Conservation (phyloP, 164 flowering plant species). For the Litsea cubeba region DNA sequence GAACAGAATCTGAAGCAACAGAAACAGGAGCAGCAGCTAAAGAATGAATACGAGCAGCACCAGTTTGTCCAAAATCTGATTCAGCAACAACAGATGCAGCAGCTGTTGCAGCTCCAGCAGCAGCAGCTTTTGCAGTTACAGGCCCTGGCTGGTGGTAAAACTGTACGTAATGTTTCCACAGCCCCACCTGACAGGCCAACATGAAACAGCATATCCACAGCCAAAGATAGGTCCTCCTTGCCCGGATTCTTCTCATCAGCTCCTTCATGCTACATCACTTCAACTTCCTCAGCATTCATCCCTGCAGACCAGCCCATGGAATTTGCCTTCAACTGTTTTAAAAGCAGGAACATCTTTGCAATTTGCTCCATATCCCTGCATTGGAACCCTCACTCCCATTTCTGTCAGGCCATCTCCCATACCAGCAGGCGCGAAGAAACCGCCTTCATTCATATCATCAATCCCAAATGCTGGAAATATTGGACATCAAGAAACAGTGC, state of each 20-base stretch:
- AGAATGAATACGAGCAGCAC: conserved; percentile 46
- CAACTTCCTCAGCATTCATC: conserved; percentile 73
- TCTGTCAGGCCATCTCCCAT: conserved; percentile 79
- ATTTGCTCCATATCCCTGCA: conserved; percentile 66
- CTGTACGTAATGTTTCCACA: conserved; percentile 58
- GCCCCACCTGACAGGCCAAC: conserved; percentile 48
- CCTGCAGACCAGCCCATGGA: conserved; percentile 80
- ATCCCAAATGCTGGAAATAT: conserved; percentile 59
- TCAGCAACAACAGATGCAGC: conserved; percentile 42
- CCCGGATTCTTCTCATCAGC: conserved; percentile 65
- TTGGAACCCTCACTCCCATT: conserved; percentile 75
- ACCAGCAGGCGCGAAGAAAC: conserved; percentile 77
- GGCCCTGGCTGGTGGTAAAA: conserved; percentile 46
- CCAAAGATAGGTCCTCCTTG: conserved; percentile 51
- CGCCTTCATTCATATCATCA: conserved; percentile 43
- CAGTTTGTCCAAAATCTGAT: conserved; percentile 45
- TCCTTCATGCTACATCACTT: conserved; percentile 60
- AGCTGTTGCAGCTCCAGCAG: conserved; percentile 18
- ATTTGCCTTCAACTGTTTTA: conserved; percentile 36
- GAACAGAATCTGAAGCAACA: conserved; percentile 49
- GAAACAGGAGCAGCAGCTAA: conserved; percentile 43
- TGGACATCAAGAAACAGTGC: conserved; percentile 43
- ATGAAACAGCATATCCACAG: conserved; percentile 43
- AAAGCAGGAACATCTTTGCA: conserved; percentile 73
- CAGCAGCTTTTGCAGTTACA: conserved; percentile 18